These are phyloP conservation scores for Suhomyces tanzawaensis DNA, from an alignment of 805 yeast genomes.

Conservation along the genomic window DNA sequence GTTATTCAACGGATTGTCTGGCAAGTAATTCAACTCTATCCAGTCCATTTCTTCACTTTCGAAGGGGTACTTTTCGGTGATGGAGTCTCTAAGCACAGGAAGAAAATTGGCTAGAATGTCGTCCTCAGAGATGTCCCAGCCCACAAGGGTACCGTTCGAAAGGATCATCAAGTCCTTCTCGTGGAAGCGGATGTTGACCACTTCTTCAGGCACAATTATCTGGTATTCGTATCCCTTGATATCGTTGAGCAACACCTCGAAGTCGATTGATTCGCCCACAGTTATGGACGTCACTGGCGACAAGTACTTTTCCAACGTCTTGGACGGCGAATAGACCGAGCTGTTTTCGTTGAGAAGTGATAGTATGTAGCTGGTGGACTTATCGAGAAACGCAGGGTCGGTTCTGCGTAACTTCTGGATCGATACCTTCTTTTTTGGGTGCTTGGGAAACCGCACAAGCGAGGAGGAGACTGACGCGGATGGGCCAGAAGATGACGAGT, in stretches of 20 bases:
- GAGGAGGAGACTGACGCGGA: too few species aligned
- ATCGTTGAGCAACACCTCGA: constrained; percentile 43
- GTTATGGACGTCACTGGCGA: constrained; percentile 67
- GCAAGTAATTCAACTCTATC: constrained; percentile 42
- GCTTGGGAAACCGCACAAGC: constrained; percentile 1
- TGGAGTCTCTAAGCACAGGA: constrained; percentile 52
- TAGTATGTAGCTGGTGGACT: constrained; percentile 23
- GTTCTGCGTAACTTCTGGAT: constrained; percentile 29
- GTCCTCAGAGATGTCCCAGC: constrained; percentile 75
- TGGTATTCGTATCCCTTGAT: constrained; percentile 22
- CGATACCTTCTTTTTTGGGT: constrained; percentile 20
- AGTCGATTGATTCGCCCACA: constrained; percentile 67
- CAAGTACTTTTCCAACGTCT: constrained; percentile 24
- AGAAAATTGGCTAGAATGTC: constrained; percentile 45
- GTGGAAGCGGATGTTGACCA: constrained; percentile 49
- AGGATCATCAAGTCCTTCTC: constrained; percentile 60
- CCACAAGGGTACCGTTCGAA: constrained; percentile 75
- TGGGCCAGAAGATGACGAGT: too few species aligned
- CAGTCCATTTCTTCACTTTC: constrained; percentile 91
- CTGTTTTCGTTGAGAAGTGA: constrained; percentile 22
- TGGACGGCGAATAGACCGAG: constrained; percentile 12
- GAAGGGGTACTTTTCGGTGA: constrained; percentile 36
- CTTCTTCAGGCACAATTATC: constrained; percentile 57
- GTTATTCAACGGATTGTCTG: constrained; percentile 19
- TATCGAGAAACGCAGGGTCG: constrained; percentile 20